Conservation (phyloP, 257 asterid genomes). For the Przewalskia tangutica region DNA sequence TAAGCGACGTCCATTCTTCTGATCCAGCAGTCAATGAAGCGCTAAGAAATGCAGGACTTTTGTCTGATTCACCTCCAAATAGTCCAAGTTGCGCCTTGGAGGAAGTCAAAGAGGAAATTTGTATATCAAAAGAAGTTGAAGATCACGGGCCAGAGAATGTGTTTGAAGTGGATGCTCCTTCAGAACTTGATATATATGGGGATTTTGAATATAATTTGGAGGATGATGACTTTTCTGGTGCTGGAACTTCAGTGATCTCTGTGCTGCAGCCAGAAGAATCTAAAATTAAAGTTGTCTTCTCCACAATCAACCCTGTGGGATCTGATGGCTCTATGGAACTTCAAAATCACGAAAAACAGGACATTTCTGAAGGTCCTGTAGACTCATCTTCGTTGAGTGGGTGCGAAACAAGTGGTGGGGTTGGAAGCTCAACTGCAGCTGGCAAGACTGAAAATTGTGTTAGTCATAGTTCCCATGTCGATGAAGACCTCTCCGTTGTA, state of each 20-base stretch:
- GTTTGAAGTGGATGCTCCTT: constrained; percentile 54
- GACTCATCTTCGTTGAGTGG: constrained; percentile 19
- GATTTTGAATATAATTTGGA: constrained; percentile 93
- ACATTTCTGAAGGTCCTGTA: constrained; percentile 20
- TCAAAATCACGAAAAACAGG: constrained; percentile 14
- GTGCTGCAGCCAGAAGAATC: constrained; percentile 43
- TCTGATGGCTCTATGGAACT: constrained; percentile 24
- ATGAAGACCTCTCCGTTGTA: constrained; percentile 47
- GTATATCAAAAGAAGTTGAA: constrained; percentile 26
- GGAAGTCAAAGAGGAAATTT: constrained; percentile 22
- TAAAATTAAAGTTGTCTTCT: constrained; percentile 59
- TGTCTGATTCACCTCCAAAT: constrained; percentile 87
- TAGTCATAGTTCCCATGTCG: constrained; percentile 25
- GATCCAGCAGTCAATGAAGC: constrained; percentile 65
- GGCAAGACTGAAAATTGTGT: constrained; percentile 10
- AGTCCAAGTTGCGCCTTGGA: constrained; percentile 49
- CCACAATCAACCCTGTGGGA: constrained; percentile 39
- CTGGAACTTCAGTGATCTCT: constrained; percentile 37
- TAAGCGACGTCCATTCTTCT: constrained; percentile 20
- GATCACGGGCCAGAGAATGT: constrained; percentile 64
- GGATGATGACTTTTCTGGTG: constrained; percentile 75
- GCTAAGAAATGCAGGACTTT: constrained; percentile 69
- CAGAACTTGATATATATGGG: constrained; percentile 87
- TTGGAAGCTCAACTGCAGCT: constrained; percentile 22
- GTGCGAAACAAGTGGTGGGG: constrained; percentile 17